A percentile compares a stretch with the other conserved stretches of the same genome.
Evolutionary conservation across 768 basidiomycete genomes (phyloP).

Genomic region (Vararia minispora): DNA sequence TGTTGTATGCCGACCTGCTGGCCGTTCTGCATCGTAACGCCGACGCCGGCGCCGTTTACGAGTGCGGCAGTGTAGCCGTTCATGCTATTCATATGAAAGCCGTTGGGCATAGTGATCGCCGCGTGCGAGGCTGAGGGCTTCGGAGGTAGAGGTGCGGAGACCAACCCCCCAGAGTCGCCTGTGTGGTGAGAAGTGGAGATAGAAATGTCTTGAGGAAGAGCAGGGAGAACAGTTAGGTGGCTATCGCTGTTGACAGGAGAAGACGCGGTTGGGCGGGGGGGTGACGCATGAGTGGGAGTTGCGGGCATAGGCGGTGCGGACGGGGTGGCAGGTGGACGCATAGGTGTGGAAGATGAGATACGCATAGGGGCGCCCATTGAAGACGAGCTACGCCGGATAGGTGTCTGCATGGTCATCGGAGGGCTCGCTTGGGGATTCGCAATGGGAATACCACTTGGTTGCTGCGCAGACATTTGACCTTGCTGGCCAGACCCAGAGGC

Average conservation of each 20-base stretch:
- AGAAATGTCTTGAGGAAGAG: too few species aligned
- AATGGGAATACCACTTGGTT: too few species aligned
- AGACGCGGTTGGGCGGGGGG: constrained; percentile 12
- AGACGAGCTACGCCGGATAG: too few species aligned
- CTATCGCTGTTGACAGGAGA: too few species aligned
- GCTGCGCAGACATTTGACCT: too few species aligned
- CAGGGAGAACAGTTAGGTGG: too few species aligned
- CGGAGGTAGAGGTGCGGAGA: constrained; percentile 31
- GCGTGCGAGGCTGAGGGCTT: constrained; percentile 37
- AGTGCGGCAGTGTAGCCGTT: constrained; percentile 33
- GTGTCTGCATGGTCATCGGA: too few species aligned
- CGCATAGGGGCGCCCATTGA: constrained; percentile 43
- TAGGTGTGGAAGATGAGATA: constrained; percentile 47
- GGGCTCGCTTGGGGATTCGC: too few species aligned
- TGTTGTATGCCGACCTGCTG: constrained; percentile 15
- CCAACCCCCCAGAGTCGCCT: constrained; percentile 4
- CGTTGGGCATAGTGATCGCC: constrained; percentile 26
- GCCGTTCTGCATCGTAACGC: constrained; percentile 22
- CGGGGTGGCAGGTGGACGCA: constrained; percentile 35
- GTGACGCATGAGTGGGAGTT: constrained; percentile 18
- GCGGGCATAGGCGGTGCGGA: constrained; percentile 22
- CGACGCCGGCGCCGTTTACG: constrained; percentile 26
- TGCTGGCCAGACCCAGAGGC: too few species aligned
- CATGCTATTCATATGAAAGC: constrained; percentile 24
- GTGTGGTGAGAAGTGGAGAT: constrained; percentile 6